Conservation (phyloP, 1,284 basidiomycete species). For the Cutaneotrichosporon sp. region DNA sequence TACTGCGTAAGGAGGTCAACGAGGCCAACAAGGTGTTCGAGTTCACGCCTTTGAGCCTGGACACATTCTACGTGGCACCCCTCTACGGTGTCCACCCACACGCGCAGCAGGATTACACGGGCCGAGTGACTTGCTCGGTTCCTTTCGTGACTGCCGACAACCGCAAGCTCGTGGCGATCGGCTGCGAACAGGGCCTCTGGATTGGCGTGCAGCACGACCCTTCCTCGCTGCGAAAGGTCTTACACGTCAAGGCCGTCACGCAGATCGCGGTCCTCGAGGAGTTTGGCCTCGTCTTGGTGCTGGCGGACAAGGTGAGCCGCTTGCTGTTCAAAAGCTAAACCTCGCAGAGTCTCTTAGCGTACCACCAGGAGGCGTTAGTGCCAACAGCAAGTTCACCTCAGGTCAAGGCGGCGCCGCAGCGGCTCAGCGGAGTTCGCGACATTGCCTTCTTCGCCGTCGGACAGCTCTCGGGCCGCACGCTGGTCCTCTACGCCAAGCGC, state of each 20-base stretch:
- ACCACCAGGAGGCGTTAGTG: slow-evolving; percentile 92
- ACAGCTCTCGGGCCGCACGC: slow-evolving; percentile 73
- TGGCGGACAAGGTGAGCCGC: slow-evolving; percentile 66
- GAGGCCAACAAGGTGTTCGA: slow-evolving; percentile 89
- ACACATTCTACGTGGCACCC: slow-evolving; percentile 75
- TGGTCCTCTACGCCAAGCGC: slow-evolving; percentile 94
- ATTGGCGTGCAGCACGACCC: slow-evolving; percentile 89
- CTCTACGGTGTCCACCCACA: slow-evolving; percentile 55
- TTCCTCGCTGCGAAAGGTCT: slow-evolving; percentile 77
- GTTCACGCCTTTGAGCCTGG: slow-evolving; percentile 76
- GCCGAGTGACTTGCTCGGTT: slow-evolving; percentile 87
- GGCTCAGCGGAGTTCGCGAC: slow-evolving; percentile 77
- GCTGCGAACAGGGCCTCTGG: slow-evolving; percentile 94
- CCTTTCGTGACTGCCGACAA: slow-evolving; percentile 85
- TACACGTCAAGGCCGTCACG: slow-evolving; percentile 85
- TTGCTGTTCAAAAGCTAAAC: neutral
- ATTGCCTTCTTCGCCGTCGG: slow-evolving; percentile 95
- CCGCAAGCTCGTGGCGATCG: slow-evolving; percentile 81
- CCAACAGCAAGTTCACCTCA: slow-evolving; percentile 61
- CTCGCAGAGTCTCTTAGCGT: slow-evolving; percentile 59
- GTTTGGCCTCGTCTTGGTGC: slow-evolving; percentile 90
- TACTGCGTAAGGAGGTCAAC: slow-evolving; percentile 77
- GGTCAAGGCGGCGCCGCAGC: slow-evolving; percentile 64
- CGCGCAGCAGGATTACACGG: slow-evolving; percentile 74
- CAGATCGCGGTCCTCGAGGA: slow-evolving; percentile 93